Conservation (phyloP, 208 protist species). For the Crithidia mellificae region DNA sequence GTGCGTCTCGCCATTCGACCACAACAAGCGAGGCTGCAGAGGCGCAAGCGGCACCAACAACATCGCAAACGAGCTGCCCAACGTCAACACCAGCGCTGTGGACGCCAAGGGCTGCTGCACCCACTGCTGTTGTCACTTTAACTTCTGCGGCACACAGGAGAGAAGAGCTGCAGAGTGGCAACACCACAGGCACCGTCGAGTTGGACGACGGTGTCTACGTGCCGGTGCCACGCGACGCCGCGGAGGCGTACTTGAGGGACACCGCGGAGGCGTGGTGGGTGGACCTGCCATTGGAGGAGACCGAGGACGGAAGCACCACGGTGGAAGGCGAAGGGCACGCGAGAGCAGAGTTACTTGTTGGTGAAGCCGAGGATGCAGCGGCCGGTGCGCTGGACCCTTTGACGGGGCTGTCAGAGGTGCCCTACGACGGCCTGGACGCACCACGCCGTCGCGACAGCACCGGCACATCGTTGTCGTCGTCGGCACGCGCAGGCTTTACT, state of each 20-base stretch:
- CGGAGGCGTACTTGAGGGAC: background rate
- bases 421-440: constrained; percentile 12
- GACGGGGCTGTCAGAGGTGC: constrained; percentile 27
- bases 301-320: background rate
- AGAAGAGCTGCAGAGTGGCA: too few relatives aligned
- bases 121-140: background rate
- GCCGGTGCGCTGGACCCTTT: background rate
- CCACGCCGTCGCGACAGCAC: background rate
- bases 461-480: too few relatives aligned
- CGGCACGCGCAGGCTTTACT: too few relatives aligned
- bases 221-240: constrained; percentile 17
- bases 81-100: background rate
- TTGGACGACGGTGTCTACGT: constrained; percentile 14
- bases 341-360: background rate
- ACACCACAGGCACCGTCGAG: background rate
- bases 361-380: background rate
- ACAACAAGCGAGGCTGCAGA: too few relatives aligned
- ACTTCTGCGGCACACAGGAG: too few relatives aligned
- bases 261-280: constrained; percentile 47
- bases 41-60: too few relatives aligned
- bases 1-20: too few relatives aligned
- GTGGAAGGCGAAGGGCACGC: constrained; percentile 7
- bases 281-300: constrained; percentile 47
- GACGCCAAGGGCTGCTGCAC: background rate
- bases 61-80: too few relatives aligned